phyloP scores from a whole-genome alignment of 2,329 filamentous ascomycete genomes.

The Colletotrichum siamense region DNA sequence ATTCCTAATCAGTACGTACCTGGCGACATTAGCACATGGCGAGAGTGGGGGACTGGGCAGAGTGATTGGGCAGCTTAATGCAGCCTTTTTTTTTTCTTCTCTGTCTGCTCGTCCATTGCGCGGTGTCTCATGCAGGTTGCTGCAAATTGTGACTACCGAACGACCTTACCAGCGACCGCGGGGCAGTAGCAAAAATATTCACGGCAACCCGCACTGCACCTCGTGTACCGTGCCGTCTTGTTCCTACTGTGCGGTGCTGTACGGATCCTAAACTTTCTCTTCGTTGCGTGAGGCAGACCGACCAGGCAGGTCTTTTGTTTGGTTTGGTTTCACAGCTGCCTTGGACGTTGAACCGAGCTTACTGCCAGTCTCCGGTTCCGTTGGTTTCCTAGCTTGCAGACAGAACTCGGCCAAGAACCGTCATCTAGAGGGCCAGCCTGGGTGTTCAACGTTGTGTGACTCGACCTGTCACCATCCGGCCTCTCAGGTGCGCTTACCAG shows the following conservation, averaged over 20 bases:
- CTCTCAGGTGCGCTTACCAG: neutral
- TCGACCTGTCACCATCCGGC: constrained; percentile 1
- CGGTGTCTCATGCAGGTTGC: neutral
- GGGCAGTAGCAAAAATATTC: constrained; percentile 9
- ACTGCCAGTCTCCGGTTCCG: neutral
- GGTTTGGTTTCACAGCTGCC: neutral
- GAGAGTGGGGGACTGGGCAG: neutral
- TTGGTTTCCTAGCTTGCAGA: neutral
- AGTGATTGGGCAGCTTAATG: constrained; percentile 11
- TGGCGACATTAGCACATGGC: constrained; percentile 5
- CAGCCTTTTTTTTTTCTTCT: constrained; percentile 2
- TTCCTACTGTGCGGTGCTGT: neutral
- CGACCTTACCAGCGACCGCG: neutral
- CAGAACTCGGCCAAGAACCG: neutral
- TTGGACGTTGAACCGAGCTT: neutral
- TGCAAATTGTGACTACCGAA: constrained; percentile 6
- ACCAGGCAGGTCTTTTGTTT: neutral
- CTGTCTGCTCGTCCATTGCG: neutral
- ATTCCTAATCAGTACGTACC: constrained; percentile 12
- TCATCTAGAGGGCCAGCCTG: neutral
- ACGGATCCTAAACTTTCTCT: neutral
- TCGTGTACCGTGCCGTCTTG: neutral
- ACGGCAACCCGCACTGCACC: neutral
- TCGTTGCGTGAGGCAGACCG: neutral
- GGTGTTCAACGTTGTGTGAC: constrained; percentile 7